These are phyloP conservation scores for Pseudevernia furfuracea DNA, from an alignment of 495 filamentous ascomycete species.

Conservation along the genomic window DNA sequence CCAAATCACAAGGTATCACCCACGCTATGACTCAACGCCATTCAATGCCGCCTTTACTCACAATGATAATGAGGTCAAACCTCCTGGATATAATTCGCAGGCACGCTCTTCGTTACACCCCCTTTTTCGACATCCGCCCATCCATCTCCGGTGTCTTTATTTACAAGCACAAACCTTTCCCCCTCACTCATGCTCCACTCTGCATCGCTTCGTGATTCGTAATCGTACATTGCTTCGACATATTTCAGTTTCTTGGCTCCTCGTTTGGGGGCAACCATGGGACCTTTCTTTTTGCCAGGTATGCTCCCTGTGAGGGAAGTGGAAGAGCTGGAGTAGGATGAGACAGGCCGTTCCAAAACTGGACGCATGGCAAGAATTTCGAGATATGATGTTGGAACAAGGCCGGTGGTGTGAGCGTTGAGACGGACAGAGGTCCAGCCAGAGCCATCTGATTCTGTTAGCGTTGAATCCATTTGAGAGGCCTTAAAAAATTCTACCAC, in stretches of 20 bases:
- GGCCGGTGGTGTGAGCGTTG: slow-evolving; percentile 56
- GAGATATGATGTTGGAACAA: slow-evolving; percentile 81
- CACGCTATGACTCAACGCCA: neutral
- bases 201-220: slow-evolving; percentile 72
- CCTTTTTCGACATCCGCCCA: slow-evolving; percentile 95
- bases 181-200: slow-evolving; percentile 89
- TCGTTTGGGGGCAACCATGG: slow-evolving; percentile 82
- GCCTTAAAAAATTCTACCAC: neutral
- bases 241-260: slow-evolving; percentile 95
- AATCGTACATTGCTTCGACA: slow-evolving; percentile 88
- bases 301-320: slow-evolving; percentile 56
- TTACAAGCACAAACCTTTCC: slow-evolving; percentile 83
- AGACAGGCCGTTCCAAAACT: slow-evolving; percentile 47
- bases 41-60: neutral
- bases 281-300: slow-evolving; percentile 72
- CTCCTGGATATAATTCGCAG: slow-evolving; percentile 84
- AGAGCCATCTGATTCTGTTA: slow-evolving; percentile 57
- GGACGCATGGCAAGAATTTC: slow-evolving; percentile 43
- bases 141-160: slow-evolving; percentile 78
- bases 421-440: slow-evolving; percentile 82
- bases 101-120: slow-evolving; percentile 85
- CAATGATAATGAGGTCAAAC: slow-evolving; percentile 32
- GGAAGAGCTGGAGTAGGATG: slow-evolving; percentile 74
- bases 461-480: neutral
- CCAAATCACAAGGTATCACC: neutral